Conservation (phyloP, 2,329 filamentous ascomycete species). For the Fusarium sp. region DNA sequence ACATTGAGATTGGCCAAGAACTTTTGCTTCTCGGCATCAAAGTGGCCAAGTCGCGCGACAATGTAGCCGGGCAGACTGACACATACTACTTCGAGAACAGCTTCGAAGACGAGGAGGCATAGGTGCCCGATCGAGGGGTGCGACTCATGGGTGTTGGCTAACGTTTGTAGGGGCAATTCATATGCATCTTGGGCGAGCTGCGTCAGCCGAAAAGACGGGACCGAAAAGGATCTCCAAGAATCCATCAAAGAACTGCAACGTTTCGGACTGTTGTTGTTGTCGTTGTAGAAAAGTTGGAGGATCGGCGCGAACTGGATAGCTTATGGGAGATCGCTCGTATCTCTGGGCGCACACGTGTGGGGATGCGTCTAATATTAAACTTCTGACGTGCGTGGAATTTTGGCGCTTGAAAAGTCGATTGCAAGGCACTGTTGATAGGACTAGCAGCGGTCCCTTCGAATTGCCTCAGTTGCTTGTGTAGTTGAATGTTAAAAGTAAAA, state of each 20-base stretch:
- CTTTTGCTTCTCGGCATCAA: conserved; percentile 95
- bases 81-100: conserved; percentile 93
- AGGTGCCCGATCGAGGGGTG: conserved; percentile 77
- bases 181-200: conserved; percentile 53
- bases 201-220: conserved; percentile 59
- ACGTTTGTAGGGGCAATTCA: conserved; percentile 56
- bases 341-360: conserved; percentile 13
- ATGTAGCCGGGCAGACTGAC: conserved; percentile 95
- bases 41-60: conserved; percentile 88
- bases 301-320: conserved; percentile 27
- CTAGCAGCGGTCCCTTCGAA: conserved; percentile 14
- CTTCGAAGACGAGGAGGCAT: conserved; percentile 88
- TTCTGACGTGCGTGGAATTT: conserved; percentile 3
- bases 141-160: conserved; percentile 58
- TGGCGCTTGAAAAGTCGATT: conserved; percentile 4
- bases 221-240: conserved; percentile 52
- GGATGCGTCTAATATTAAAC: conserved; percentile 22
- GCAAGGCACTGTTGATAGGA: conserved; percentile 1
- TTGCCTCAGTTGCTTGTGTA: conserved; percentile 12
- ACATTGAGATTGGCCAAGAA: conserved; percentile 97
- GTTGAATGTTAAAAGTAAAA: conserved; percentile 4
- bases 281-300: conserved; percentile 6
- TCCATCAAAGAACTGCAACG: conserved; percentile 48
- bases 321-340: conserved; percentile 20
- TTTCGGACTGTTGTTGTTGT: conserved; percentile 12